These are phyloP conservation scores for Pseudogymnoascus sp. DNA, from an alignment of 2,329 filamentous ascomycete genomes.

Conservation along the genomic window DNA sequence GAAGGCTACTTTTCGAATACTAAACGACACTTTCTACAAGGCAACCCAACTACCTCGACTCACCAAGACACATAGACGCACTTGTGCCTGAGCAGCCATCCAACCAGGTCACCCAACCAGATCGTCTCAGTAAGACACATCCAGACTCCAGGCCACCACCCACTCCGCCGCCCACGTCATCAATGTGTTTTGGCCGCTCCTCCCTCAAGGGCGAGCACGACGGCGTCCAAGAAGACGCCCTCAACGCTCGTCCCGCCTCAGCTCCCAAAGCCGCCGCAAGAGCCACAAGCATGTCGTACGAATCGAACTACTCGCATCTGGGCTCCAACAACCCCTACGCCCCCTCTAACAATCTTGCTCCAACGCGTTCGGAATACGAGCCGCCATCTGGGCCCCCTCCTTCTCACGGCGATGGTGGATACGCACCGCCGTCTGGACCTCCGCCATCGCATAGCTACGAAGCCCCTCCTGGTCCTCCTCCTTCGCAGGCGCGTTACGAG, in stretches of 20 bases:
- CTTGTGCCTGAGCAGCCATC: background rate
- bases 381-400: constrained; percentile 28
- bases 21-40: background rate
- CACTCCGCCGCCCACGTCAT: background rate
- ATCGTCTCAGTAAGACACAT: background rate
- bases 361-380: no score
- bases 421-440: constrained; percentile 12
- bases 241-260: background rate
- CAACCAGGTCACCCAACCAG: background rate
- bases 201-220: background rate
- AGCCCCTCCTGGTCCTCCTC: background rate
- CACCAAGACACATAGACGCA: background rate
- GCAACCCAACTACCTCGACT: background rate
- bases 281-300: background rate
- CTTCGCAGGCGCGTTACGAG: background rate
- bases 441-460: background rate
- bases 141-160: background rate
- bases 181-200: background rate
- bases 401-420: constrained; percentile 9
- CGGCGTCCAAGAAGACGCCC: background rate
- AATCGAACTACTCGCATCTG: background rate
- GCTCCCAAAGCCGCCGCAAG: background rate
- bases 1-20: background rate
- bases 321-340: background rate
- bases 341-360: background rate